Percentiles rank a stretch among this genome's conserved stretches.
These are phyloP conservation scores for Sporothrix brunneoviolacea DNA, from an alignment of 2,329 filamentous ascomycete genomes.

Conservation along the genomic window DNA sequence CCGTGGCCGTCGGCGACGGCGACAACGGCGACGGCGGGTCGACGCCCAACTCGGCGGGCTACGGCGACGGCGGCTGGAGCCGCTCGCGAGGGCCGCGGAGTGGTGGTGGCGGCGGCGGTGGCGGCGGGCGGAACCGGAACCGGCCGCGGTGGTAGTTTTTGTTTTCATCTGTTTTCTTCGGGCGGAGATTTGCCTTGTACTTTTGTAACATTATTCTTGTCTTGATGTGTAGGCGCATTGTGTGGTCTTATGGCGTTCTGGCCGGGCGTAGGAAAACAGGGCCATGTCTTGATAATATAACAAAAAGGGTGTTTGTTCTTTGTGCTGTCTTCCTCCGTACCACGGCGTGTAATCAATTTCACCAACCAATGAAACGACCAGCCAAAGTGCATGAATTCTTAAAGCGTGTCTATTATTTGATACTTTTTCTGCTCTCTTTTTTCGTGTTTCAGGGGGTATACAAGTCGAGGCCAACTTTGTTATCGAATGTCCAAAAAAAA, in stretches of 20 bases:
- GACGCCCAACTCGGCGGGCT: slow-evolving; percentile 30
- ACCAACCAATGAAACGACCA: no score
- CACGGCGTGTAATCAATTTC: neutral
- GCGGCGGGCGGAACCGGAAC: slow-evolving; percentile 38
- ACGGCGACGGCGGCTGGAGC: slow-evolving; percentile 36
- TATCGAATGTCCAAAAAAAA: no score
- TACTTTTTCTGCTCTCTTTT: no score
- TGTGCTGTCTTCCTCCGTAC: no score
- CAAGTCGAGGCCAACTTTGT: no score
- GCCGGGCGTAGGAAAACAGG: no score
- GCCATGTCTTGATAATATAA: neutral
- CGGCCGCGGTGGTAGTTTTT: slow-evolving; percentile 39
- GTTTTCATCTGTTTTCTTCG: neutral
- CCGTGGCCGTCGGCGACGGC: slow-evolving; percentile 33
- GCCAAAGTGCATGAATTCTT: no score
- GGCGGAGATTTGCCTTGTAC: no score
- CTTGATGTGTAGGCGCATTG: neutral
- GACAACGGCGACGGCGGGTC: slow-evolving; percentile 31
- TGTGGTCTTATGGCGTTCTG: neutral
- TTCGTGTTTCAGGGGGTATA: no score
- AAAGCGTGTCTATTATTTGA: no score
- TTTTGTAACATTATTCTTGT: no score
- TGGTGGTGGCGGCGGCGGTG: slow-evolving; percentile 45
- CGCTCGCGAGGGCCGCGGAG: slow-evolving; percentile 44
- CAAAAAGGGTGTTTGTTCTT: neutral